Evolutionary conservation across 208 protist species (phyloP).

Genomic region (Angomonas desouzai): DNA sequence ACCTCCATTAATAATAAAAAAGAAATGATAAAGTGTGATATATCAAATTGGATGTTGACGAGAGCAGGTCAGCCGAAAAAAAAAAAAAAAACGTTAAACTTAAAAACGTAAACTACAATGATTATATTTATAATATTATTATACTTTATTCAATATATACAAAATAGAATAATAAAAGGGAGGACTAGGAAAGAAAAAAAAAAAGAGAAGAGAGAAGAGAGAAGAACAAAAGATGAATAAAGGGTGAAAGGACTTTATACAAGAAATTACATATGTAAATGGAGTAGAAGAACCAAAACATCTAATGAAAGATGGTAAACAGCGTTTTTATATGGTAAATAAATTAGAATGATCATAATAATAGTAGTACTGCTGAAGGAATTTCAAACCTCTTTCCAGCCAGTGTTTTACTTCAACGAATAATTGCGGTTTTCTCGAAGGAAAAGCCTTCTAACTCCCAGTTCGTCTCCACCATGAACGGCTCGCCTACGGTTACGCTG

Average conservation of each 20-base stretch:
- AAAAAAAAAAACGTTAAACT: too few species aligned
- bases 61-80: neutral
- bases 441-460: constrained; percentile 89
- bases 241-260: too few species aligned
- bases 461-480: constrained; percentile 91
- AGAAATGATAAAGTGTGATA: neutral
- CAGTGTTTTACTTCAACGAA: constrained; percentile 28
- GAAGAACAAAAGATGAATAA: neutral
- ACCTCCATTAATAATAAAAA: constrained; percentile 2
- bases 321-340: neutral
- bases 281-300: too few species aligned
- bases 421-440: constrained; percentile 87
- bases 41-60: too few species aligned
- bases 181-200: neutral
- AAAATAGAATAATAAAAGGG: constrained; percentile 11
- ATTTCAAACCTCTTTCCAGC: neutral
- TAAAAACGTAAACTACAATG: too few species aligned
- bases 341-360: neutral
- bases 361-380: neutral
- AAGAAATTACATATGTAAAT: too few species aligned
- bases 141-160: too few species aligned
- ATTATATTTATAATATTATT: too few species aligned
- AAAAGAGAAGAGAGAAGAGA: neutral
- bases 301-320: too few species aligned
- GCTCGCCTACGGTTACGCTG: constrained; percentile 81